Base-by-base conservation (phyloP, 257 asterid species). In the Nicotiana sylvestris region DNA sequence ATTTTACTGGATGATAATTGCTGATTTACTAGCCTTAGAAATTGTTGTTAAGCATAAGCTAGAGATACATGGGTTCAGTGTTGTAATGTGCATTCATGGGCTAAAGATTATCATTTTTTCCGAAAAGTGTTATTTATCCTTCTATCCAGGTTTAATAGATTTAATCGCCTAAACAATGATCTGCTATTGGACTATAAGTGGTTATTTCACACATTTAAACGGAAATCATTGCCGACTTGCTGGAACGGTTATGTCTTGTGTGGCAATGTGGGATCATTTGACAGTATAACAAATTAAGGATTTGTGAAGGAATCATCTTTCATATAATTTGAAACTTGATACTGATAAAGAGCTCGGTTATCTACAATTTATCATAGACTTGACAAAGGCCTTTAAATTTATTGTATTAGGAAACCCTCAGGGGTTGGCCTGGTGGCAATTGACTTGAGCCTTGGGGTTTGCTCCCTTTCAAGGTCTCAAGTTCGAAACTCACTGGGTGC, bases 41-140 rank as follows among this genome's bases (percentile, higher is more conserved):
- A 76, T 49, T 49, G 65, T 76, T 51, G 80, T 51, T 51, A 51
- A 76, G 65, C 46, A 53, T 76, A 39, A 15, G 80, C 43, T 76
- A 51, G 46, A 51, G 39, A 51, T 46, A 9, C 64, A 51, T 51
- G 62, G 80, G 27, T 16, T 13, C 29, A 76, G 64, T 76, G 64
- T 51, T 76, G 30, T 35, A 49, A 49, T 13, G 16, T 51, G 65
- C 46, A 76, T 76, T 49, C 51, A 8, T 2, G 51, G 25, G 27
- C 39, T 27, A 32, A 49, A 27, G 39, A 74, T 27, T 49, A 76
- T 76, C 64, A 76, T 16, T 51, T 29, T 29, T 27, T 15, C 15
- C 53, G 9, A 51, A 12, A 49, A 76, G 25, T 76, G 46, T 76
- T 27, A 15, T 7, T 76, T 76, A 25, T 76, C 80, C 27, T 51